Base-by-base conservation (phyloP, 1,284 basidiomycete species). In the Tilletia indica region DNA sequence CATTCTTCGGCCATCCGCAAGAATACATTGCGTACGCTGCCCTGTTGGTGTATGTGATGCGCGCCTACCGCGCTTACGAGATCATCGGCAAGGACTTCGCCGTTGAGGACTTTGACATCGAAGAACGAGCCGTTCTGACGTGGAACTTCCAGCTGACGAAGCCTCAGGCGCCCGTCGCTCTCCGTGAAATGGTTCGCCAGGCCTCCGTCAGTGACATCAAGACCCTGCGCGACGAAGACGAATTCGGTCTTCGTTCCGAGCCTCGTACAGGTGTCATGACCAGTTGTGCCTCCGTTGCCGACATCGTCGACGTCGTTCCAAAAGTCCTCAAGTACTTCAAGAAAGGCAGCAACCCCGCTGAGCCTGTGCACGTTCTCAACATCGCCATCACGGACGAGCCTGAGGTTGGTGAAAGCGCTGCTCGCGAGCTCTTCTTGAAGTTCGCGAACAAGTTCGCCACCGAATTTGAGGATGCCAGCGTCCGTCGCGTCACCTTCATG, bases 61-160 rank as follows among this genome's bases (percentile, higher is more conserved):
- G 94, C 75, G 94, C 94, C 8, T 99, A 99, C 87, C 91, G 93
- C 78, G 95, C 94, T 16, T 99, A 99, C 87, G 92, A 90, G 64
- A 86, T 99, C 66, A 87, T 97, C 72, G 92, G 93, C 61, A 89
- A 99, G 76, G 95, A 98, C 85, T 96, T 96, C 83, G 56, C 93
- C 82, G 85, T 96, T 70, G 86, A 87, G 45, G 87, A 91, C 36
- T 88, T 97, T 73, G 85, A 89, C 70, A 88, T 87, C 64, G 93
- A 83, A 68, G 78, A 80, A 77, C 82, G 82, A n/a, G 82, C 82
- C 38, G 78, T 84, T 42, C 74, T 83, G 71, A 79, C 75, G 9
- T 84, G 82, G 82, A 73, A 80, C 47, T 84, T 83, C 75, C 80
- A 82, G 93, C 45, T 94, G 94, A 72, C 74, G 48, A 73, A 73